Evolutionary conservation across 257 asterid species (phyloP), one percentile per base, ranked within the genome.

Genomic region (Solanum ossicruentum): DNA sequence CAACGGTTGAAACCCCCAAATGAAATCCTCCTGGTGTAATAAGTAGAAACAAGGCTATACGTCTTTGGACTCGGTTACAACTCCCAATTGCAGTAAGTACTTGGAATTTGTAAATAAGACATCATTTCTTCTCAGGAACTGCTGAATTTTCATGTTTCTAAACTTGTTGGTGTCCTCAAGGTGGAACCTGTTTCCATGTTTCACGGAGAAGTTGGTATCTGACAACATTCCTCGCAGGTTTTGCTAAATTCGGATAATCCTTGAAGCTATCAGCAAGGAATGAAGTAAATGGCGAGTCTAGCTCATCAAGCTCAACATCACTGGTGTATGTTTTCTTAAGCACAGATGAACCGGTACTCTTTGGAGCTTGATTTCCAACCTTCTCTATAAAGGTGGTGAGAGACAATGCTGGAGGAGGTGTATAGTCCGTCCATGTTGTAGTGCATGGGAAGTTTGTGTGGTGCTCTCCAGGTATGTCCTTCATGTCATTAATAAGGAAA

Each of bases 251-350:
- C 23, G 92, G 90, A 49, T 89, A 88, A 36, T 58, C 88, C 86
- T 86, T 88, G 85, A 84, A 87, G 90, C 89, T 88, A 58, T 94
- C 98, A 3, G 92, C 92, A 32, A 94, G 84, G 57, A 95, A 85
- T 3, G 91, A 86, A 41, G 94, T 93, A 91, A 95, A 88, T 7
- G 97, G 93, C 1, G 94, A 90, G 85, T 93, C 93, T 12, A 95
- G 89, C 87, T 93, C 99, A 45, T 92, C 94, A 1, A 95, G 87
- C 88, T 95, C 99, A 56, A 94, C 97, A 32, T 95, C 99, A 43
- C 99, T 95, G n/a, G 89, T 89, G 86, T 91, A 87, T 1, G 98
- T 88, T 83, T 94, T 95, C 17, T 85, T 88, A 16, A 96, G 90
- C 72, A 92, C 85, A 18, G 94, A 87, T 66, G 93, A 85, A 23